phyloP scores from a whole-genome alignment of 176 grass and related monocot genomes.

The Oryza glumipatula region DNA sequence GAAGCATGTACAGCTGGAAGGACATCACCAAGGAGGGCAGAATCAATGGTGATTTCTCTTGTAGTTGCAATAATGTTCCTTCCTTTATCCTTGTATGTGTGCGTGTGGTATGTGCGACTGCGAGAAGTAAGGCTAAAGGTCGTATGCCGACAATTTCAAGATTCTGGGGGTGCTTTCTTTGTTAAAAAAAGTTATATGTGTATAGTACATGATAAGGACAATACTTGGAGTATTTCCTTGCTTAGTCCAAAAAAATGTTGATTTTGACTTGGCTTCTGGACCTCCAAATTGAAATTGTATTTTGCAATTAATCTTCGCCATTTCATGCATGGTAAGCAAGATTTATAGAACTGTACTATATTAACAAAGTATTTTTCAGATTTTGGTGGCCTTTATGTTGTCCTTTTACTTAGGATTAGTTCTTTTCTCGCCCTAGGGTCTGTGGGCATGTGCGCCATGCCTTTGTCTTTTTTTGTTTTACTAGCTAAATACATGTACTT shows the following conservation, averaged over 20 bases:
- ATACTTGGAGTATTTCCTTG: not conserved
- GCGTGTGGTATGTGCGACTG: not conserved
- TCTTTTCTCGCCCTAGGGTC: too few relatives aligned
- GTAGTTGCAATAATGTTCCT: not conserved
- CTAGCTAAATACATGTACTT: too few relatives aligned
- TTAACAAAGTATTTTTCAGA: too few relatives aligned
- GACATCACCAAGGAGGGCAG: slow-evolving; percentile 18
- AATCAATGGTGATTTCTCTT: slow-evolving; percentile 39
- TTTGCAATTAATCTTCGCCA: not conserved
- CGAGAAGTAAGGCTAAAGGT: not conserved
- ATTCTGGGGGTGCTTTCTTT: not conserved
- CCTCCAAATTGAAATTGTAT: not conserved
- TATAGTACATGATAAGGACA: not conserved
- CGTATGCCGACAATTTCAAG: not conserved
- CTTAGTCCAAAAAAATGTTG: not conserved
- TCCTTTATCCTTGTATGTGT: not conserved
- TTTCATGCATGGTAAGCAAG: not conserved
- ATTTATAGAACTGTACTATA: not conserved
- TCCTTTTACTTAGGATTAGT: too few relatives aligned
- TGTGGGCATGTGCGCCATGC: too few relatives aligned
- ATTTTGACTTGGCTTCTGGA: not conserved
- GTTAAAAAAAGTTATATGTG: not conserved
- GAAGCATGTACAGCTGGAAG: slow-evolving; percentile 11
- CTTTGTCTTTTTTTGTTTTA: too few relatives aligned
- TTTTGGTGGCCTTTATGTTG: too few relatives aligned